These are phyloP conservation scores for Apiotrichum akiyoshidainum DNA, from an alignment of 1,284 basidiomycete genomes.

Conservation along the genomic window DNA sequence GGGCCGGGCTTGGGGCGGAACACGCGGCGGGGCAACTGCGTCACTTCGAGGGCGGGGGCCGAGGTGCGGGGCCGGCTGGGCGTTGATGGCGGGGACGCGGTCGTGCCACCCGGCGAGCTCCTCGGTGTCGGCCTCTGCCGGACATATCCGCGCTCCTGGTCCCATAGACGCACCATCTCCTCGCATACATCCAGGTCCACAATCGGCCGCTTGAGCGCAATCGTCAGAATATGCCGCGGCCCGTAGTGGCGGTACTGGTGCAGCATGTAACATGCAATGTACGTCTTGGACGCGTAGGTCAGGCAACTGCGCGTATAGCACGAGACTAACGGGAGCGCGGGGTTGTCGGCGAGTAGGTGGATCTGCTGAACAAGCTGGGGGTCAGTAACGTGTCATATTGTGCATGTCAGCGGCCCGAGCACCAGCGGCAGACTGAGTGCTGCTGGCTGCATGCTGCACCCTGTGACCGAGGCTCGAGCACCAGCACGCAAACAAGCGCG, in stretches of 20 bases:
- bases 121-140: background rate
- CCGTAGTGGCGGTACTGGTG: slow-evolving; percentile 27
- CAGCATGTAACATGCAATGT: slow-evolving; percentile 36
- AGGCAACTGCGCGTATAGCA: slow-evolving; percentile 58
- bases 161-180: slow-evolving; percentile 38
- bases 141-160: slow-evolving; percentile 21
- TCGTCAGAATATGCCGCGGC: slow-evolving; percentile 24
- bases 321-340: slow-evolving; percentile 59
- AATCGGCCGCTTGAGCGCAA: slow-evolving; percentile 35
- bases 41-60: background rate
- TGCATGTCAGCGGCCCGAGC: background rate
- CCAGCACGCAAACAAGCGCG: too few relatives aligned
- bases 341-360: slow-evolving; percentile 63
- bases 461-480: too few relatives aligned
- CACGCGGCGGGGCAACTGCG: slow-evolving; percentile 43
- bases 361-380: slow-evolving; percentile 68
- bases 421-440: too few relatives aligned
- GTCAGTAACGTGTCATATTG: background rate
- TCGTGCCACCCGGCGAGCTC: background rate
- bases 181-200: slow-evolving; percentile 30
- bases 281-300: slow-evolving; percentile 35
- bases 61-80: slow-evolving; percentile 5
- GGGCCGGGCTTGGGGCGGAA: slow-evolving; percentile 28
- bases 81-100: background rate
- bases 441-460: too few relatives aligned